Evolutionary conservation across 768 basidiomycete genomes (phyloP), one percentile per base, ranked within the genome.

Genomic region (Suillus spraguei): DNA sequence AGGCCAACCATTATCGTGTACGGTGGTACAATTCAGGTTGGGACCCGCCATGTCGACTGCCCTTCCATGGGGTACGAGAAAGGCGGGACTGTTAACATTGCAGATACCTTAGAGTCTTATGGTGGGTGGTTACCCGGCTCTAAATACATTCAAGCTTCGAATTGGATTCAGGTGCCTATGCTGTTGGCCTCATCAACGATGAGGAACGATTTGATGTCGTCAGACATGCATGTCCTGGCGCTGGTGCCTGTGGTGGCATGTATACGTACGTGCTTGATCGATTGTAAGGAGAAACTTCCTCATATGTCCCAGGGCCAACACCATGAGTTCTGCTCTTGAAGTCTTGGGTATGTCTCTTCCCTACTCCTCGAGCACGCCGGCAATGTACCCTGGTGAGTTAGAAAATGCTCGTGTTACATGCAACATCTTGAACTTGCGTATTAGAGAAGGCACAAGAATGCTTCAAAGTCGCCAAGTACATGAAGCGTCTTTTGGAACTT

Each of bases 211-310:
- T 92, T 67, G 94, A 96, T 67, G 92, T 95, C 54, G 87, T 95
- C 44, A 86, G 88, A 42, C 87, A 95, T 76, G 87, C 93, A 38
- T 95, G 94, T 70, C 92, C 94, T 17, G 91, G 91, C 11, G 78
- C 91, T 17, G 94, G 94, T 44, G 91, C 88, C 28, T 94, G 93
- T 67, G 92, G 93, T 36, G 92, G 92, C 16, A 94, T 94, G 92
- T 94, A 87, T 72, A 94, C 92, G 85, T 85, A 70, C 59, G 83
- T 78, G 52, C 22, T 35, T 46, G 20, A 32, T 32, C 49, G 44
- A 46, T 53, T 44, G 10, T 36, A 8, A 24, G 5, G 61, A 53
- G 53, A 16, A 9, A 59, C 52, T 10, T 46, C 5, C n/a, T 58
- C 17, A 33, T 28, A 42, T 54, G 14, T 13, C 42, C 58, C 64